A percentile compares a stretch with the other conserved stretches of the same genome.
phyloP scores from a whole-genome alignment of 2,329 filamentous ascomycete species.

The Parastagonospora avenae region DNA sequence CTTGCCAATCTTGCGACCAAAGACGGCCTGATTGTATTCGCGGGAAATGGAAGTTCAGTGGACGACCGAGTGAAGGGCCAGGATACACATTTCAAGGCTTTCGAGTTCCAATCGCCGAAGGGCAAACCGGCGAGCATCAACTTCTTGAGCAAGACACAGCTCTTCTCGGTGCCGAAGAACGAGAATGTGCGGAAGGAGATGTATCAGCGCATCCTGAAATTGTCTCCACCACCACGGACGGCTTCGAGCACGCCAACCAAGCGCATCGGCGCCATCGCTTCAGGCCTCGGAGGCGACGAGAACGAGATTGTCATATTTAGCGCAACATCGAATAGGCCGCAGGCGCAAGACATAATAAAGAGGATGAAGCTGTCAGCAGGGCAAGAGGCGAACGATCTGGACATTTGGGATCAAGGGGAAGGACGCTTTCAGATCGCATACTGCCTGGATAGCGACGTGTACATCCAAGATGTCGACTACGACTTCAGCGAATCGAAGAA shows the following conservation, averaged over 20 bases:
- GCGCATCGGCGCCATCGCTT: slow-evolving; percentile 77
- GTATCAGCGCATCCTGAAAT: slow-evolving; percentile 63
- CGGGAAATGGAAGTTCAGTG: slow-evolving; percentile 77
- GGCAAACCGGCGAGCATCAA: slow-evolving; percentile 50
- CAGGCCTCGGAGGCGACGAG: slow-evolving; percentile 71
- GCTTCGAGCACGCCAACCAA: slow-evolving; percentile 54
- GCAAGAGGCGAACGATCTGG: slow-evolving; percentile 70
- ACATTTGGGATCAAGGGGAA: slow-evolving; percentile 67
- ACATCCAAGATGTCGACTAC: slow-evolving; percentile 65
- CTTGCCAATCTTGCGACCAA: slow-evolving; percentile 70
- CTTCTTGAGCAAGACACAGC: slow-evolving; percentile 55
- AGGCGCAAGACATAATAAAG: slow-evolving; percentile 56
- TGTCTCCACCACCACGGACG: slow-evolving; percentile 60
- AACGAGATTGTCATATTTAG: slow-evolving; percentile 83
- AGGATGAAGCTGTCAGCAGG: slow-evolving; percentile 57
- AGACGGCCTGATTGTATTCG: slow-evolving; percentile 63
- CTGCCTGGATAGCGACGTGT: slow-evolving; percentile 77
- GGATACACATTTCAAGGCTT: slow-evolving; percentile 83
- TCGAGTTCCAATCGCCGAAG: slow-evolving; percentile 65
- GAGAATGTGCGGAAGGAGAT: slow-evolving; percentile 57
- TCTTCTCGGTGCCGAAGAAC: slow-evolving; percentile 54
- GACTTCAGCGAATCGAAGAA: slow-evolving; percentile 52
- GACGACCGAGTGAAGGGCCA: slow-evolving; percentile 73
- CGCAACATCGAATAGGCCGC: slow-evolving; percentile 60
- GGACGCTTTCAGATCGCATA: slow-evolving; percentile 75